Base-by-base conservation (phyloP, 495 filamentous ascomycete species). In the Neurospora sp. region DNA sequence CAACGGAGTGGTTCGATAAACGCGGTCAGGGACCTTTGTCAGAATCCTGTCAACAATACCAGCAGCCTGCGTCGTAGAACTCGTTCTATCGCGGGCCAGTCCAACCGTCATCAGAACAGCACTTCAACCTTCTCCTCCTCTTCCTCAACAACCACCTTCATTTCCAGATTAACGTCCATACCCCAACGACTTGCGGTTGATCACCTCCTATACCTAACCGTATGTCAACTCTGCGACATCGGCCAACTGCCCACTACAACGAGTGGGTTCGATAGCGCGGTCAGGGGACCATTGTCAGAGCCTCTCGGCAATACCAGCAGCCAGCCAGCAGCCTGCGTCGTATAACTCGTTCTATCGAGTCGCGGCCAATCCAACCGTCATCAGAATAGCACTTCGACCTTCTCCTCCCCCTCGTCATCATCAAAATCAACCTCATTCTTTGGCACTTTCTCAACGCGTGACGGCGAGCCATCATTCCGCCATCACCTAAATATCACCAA, bases 331-430 rank as follows among this genome's bases (percentile, higher is more conserved):
- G 39, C 74, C 79, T 75, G 20, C 83, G 74, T 44, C 85, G 44
- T 85, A 86, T 81, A 74, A 86, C 82, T 74, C 86, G 79, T 81
- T 87, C 84, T 81, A 74, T 82, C 87, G 77, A n/a, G 42, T 41
- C 40, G 40, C 80, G 83, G 74, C 84, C 53, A 61, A 27, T 27
- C 12, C 22, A 35, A 61, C 81, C 53, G 16, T 70, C 77, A 35
- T 16, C 27, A 61, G 53, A 61, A 35, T 3, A 61, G 27, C 53
- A 65, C 22, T 65, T 65, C 27, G 7, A 18, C 12, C 12, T 35
- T 7, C 14, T 65, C 27, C 27, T 61, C 12, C 10, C 35, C 20
- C 5, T 59, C 20, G 1, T 27, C 47, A 22, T 59, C 47, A 22
- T 59, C 20, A 59, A 59, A 12, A 1, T 59, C 10, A 27, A 3